A percentile compares a stretch with the other conserved stretches of the same genome.
phyloP scores from a whole-genome alignment of 176 grass and related monocot genomes.

The Oryza brachyantha region DNA sequence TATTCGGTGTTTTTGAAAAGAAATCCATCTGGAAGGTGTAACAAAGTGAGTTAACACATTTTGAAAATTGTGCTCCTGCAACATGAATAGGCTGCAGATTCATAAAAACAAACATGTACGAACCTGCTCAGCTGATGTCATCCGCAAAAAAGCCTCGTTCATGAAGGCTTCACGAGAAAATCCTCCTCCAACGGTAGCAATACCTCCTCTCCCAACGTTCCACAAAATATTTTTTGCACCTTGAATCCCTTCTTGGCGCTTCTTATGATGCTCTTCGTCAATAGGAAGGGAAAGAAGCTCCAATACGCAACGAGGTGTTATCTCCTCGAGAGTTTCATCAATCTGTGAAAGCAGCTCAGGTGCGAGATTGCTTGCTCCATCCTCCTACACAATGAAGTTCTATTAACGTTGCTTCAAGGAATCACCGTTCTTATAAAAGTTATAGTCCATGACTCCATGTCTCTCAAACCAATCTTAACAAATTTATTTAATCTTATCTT shows the following conservation, averaged over 20 bases:
- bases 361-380: slow-evolving; percentile 92
- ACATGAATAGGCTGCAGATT: neutral
- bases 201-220: slow-evolving; percentile 73
- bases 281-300: slow-evolving; percentile 83
- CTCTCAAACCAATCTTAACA: neutral
- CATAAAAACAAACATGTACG: slow-evolving; percentile 12
- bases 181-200: slow-evolving; percentile 79
- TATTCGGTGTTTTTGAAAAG: slow-evolving; percentile 80
- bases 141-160: slow-evolving; percentile 81
- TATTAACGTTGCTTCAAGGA: slow-evolving; percentile 20
- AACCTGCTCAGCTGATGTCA: slow-evolving; percentile 91
- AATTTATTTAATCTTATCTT: slow-evolving; percentile 6
- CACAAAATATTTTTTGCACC: slow-evolving; percentile 81
- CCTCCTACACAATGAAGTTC: slow-evolving; percentile 49
- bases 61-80: neutral
- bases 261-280: slow-evolving; percentile 55
- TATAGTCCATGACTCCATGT: neutral
- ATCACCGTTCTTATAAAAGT: neutral
- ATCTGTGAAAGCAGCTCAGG: slow-evolving; percentile 76
- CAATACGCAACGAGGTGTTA: slow-evolving; percentile 78
- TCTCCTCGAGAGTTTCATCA: slow-evolving; percentile 94
- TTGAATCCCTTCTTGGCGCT: slow-evolving; percentile 79
- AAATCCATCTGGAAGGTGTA: slow-evolving; percentile 66
- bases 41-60: slow-evolving; percentile 19
- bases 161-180: slow-evolving; percentile 87